phyloP scores from a whole-genome alignment of 2,329 filamentous ascomycete species.

The Fusarium compactum region DNA sequence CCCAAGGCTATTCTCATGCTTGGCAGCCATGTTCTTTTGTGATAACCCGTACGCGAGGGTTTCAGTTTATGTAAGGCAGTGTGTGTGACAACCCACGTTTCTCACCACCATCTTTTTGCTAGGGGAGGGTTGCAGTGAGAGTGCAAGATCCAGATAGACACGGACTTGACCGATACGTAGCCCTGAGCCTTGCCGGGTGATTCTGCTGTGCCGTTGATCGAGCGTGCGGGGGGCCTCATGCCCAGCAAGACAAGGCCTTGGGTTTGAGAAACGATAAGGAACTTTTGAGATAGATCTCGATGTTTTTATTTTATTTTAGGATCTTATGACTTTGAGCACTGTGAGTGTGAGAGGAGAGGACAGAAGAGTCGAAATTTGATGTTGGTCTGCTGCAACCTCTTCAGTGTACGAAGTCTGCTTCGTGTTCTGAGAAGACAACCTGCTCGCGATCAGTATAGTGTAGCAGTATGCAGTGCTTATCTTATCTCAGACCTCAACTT shows the following conservation, averaged over 20 bases:
- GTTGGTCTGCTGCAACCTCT: not conserved
- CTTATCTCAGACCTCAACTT: not conserved
- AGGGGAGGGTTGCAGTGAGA: slow-evolving; percentile 16
- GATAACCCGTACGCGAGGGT: not conserved
- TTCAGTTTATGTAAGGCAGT: slow-evolving; percentile 30
- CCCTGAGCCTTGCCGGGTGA: slow-evolving; percentile 1
- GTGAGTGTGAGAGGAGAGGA: not conserved
- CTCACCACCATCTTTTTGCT: slow-evolving; percentile 15
- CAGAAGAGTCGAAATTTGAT: not conserved
- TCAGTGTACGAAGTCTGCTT: not conserved
- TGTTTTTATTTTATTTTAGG: not conserved
- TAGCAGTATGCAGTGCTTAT: not conserved
- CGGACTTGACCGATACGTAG: slow-evolving; percentile 23
- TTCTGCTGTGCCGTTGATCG: slow-evolving; percentile 24
- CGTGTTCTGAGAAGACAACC: too few species aligned
- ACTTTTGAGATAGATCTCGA: slow-evolving; percentile 33
- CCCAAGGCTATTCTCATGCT: not conserved
- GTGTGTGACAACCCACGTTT: slow-evolving; percentile 22
- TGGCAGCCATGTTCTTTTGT: not conserved
- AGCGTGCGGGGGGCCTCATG: slow-evolving; percentile 21
- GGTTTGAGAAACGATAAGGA: slow-evolving; percentile 3
- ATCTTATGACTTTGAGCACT: not conserved
- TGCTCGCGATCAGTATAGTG: not conserved
- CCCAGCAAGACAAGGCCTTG: not conserved
- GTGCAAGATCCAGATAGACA: slow-evolving; percentile 22